A percentile compares a stretch with the other conserved stretches of the same genome.
phyloP scores from a whole-genome alignment of 2,329 filamentous ascomycete species.

The Cercospora janseana region DNA sequence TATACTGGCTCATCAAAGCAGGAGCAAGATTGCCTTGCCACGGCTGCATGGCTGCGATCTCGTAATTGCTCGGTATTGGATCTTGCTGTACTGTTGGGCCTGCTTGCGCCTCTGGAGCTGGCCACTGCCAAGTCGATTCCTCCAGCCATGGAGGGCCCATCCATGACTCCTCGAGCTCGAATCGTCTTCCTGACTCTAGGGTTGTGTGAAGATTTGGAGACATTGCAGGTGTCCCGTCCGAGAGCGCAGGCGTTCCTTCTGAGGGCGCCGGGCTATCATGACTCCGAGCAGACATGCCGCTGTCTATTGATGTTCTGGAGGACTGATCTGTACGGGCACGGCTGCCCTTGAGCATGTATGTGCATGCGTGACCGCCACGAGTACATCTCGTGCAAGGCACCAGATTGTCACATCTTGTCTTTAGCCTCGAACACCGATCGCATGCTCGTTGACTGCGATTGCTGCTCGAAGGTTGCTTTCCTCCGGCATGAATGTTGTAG shows the following conservation, averaged over 20 bases:
- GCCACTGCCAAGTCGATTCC: slow-evolving; percentile 16
- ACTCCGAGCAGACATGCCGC: slow-evolving; percentile 5
- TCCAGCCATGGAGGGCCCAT: slow-evolving; percentile 12
- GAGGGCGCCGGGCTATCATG: slow-evolving; percentile 3
- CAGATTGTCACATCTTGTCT: slow-evolving; percentile 26
- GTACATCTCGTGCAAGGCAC: slow-evolving; percentile 22
- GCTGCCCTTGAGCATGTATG: slow-evolving; percentile 17
- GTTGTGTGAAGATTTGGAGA: background rate
- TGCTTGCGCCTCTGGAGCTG: background rate
- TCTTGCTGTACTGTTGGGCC: background rate
- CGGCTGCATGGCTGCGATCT: background rate
- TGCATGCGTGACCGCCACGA: slow-evolving; percentile 21
- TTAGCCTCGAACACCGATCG: slow-evolving; percentile 25
- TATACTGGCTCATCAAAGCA: background rate
- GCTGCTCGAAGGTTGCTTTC: slow-evolving; percentile 10
- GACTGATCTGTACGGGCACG: slow-evolving; percentile 21
- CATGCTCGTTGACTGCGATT: slow-evolving; percentile 23
- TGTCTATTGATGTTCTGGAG: slow-evolving; percentile 14
- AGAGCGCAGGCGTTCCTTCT: background rate
- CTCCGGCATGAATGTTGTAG: slow-evolving; percentile 21
- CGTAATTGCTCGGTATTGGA: background rate
- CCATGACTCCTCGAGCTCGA: background rate
- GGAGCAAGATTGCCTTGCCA: background rate
- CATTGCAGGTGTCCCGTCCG: slow-evolving; percentile 4
- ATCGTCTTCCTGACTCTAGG: background rate